Conservation (phyloP, 441 rosid genomes). For the Codiaeum variegatum region DNA sequence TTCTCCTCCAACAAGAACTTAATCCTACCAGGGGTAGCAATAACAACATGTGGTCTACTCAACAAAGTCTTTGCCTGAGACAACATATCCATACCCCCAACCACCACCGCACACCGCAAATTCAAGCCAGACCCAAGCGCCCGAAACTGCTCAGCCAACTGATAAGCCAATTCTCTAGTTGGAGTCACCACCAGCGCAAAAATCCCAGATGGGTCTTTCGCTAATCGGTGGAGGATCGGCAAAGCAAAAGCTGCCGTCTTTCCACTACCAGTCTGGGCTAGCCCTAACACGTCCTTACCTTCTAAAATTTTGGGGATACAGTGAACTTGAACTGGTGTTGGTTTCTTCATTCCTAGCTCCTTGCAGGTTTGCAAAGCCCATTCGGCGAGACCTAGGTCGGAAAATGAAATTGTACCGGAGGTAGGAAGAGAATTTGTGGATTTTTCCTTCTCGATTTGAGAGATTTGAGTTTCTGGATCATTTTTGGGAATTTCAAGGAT, state of each 20-base stretch:
- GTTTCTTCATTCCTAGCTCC: slow-evolving; percentile 74
- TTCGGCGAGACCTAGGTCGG: slow-evolving; percentile 63
- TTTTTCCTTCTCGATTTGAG: slow-evolving; percentile 34
- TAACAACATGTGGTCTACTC: slow-evolving; percentile 73
- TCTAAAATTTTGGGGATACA: slow-evolving; percentile 73
- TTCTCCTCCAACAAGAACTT: slow-evolving; percentile 72
- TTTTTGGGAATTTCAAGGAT: slow-evolving; percentile 16
- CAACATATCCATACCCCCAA: slow-evolving; percentile 89
- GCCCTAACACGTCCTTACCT: slow-evolving; percentile 74
- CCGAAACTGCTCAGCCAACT: slow-evolving; percentile 87
- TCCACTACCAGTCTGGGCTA: slow-evolving; percentile 92
- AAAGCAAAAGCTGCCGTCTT: slow-evolving; percentile 94
- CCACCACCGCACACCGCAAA: slow-evolving; percentile 71
- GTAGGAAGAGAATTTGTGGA: slow-evolving; percentile 24
- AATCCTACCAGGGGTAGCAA: slow-evolving; percentile 88
- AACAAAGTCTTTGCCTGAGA: slow-evolving; percentile 61
- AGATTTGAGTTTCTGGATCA: slow-evolving; percentile 25
- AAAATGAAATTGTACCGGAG: slow-evolving; percentile 33
- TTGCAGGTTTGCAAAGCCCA: slow-evolving; percentile 82
- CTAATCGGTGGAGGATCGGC: slow-evolving; percentile 71
- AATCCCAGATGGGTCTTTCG: slow-evolving; percentile 81
- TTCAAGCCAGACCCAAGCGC: slow-evolving; percentile 84
- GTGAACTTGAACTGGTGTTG: slow-evolving; percentile 80
- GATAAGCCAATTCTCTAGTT: slow-evolving; percentile 86
- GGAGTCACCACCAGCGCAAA: slow-evolving; percentile 81